Base-by-base conservation (phyloP, 495 filamentous ascomycete species). In the Lasiosphaeris hirsuta region DNA sequence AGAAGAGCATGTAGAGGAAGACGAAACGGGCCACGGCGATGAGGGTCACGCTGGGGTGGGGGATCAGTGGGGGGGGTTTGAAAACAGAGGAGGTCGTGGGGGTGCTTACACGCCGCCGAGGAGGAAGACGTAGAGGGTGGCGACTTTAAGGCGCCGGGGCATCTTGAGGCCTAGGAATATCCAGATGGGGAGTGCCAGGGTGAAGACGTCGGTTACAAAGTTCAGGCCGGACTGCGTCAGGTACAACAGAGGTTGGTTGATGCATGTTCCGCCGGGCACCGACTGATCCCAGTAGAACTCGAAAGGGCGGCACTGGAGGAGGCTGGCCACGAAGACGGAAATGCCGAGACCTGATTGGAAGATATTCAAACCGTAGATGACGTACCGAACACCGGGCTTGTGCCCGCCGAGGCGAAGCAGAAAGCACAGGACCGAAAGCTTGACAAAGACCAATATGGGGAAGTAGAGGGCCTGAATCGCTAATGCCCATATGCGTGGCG, bases 231-330 rank as follows among this genome's bases (percentile, higher is more conserved):
- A 61, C 35, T 63, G 68, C 10, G 39, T 23, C 39, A 65, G 58
- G 51, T 65, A 59, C 11, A 59, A 54, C 15, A 45, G 33, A 9
- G 41, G 15, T 33, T 48, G 56, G 47, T 63, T 51, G 54, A 68
- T 45, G 54, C 65, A 68, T 0, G n/a, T 47, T 0, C 38, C 40
- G n/a, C 35, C 30, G 11, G 18, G 30, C 15, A 43, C 37, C 8
- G 36, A 18, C 14, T 58, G 53, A 30, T 52, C 38, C 56, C 61
- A 72, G 56, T 64, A 61, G 13, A 53, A 41, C 8, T 42, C 48
- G 33, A 69, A 36, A 30, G 68, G 64, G 9, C 54, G 37, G 47
- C 63, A 64, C 42, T 65, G 59, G 50, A 61, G 19, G 14, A 68
- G 35, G 19, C 56, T 51, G 33, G 55, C 63, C 43, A 56, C 19